Evolutionary conservation across 2,329 filamentous ascomycete species (phyloP).

Genomic region (Hypoxylon sp.): DNA sequence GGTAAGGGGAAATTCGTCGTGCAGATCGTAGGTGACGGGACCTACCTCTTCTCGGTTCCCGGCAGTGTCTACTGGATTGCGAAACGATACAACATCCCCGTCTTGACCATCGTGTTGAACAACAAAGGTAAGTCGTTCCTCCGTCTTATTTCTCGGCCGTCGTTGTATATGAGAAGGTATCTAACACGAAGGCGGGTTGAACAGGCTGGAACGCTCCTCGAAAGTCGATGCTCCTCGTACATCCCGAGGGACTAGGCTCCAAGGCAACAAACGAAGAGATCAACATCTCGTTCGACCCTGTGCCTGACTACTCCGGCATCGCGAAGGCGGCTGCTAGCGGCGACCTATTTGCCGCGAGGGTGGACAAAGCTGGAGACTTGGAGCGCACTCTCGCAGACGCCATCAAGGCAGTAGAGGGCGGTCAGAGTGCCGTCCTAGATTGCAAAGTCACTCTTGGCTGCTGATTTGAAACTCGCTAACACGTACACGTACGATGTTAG

Average conservation of each 20-base stretch:
- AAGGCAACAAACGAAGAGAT: conserved; percentile 67
- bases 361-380: conserved; percentile 56
- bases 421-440: conserved; percentile 62
- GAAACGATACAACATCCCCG: conserved; percentile 60
- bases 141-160: background rate
- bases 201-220: conserved; percentile 67
- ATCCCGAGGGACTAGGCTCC: conserved; percentile 64
- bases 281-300: conserved; percentile 66
- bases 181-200: conserved; percentile 21
- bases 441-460: conserved; percentile 58
- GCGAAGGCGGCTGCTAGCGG: conserved; percentile 67
- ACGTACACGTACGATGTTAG: background rate
- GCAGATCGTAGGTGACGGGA: conserved; percentile 66
- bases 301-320: conserved; percentile 66
- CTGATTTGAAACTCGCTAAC: conserved; percentile 35
- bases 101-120: conserved; percentile 64
- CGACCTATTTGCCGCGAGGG: conserved; percentile 58
- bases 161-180: background rate
- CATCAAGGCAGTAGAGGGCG: conserved; percentile 58
- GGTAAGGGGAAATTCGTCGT: conserved; percentile 59
- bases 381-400: conserved; percentile 58
- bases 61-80: conserved; percentile 65
- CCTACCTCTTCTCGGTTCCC: conserved; percentile 62
- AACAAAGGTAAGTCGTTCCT: conserved; percentile 56
- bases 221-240: conserved; percentile 63